A percentile compares a stretch with the other conserved stretches of the same genome.
These are phyloP conservation scores for Pseudomicrostroma phylloplanum DNA, from an alignment of 1,284 basidiomycete genomes.

Conservation along the genomic window DNA sequence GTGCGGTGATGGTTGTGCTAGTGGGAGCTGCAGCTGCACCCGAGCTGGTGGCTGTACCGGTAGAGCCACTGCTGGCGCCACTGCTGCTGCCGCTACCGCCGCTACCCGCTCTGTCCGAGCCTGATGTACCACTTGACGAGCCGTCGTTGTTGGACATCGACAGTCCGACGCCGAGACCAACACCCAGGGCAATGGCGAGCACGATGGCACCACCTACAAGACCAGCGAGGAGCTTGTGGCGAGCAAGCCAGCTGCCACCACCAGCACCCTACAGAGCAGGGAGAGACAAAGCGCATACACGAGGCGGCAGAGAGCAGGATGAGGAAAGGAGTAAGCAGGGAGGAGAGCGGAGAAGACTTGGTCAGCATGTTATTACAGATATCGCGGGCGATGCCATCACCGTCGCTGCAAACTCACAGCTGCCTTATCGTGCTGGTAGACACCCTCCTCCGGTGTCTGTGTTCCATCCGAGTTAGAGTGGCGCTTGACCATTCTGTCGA, in stretches of 20 bases:
- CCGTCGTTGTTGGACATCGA: conserved; percentile 17
- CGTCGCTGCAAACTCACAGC: too few relatives aligned
- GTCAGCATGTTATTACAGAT: too few relatives aligned
- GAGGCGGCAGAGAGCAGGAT: too few relatives aligned
- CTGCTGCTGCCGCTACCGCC: conserved; percentile 9
- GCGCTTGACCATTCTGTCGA: too few relatives aligned
- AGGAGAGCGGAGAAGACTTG: too few relatives aligned
- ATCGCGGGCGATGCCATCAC: too few relatives aligned
- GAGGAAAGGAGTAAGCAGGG: too few relatives aligned
- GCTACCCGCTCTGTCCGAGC: conserved; percentile 2
- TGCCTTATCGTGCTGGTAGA: too few relatives aligned
- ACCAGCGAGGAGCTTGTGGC: conserved; percentile 17
- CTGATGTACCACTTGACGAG: conserved; percentile 6
- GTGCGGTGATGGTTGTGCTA: conserved; percentile 24
- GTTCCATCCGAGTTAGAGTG: too few relatives aligned
- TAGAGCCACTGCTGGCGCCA: conserved; percentile 8
- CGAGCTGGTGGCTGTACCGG: conserved; percentile 9
- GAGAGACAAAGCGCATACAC: too few relatives aligned
- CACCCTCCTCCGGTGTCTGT: too few relatives aligned
- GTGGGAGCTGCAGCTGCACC: conserved; percentile 12
- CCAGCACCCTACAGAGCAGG: neutral
- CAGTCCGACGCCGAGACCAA: conserved; percentile 20
- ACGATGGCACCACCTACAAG: conserved; percentile 20
- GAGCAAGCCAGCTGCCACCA: neutral
- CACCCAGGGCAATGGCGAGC: conserved; percentile 23